Evolutionary conservation across 164 flowering plant species (phyloP), one percentile per base, ranked within the genome.

Genomic region (Dillenia suffruticosa): DNA sequence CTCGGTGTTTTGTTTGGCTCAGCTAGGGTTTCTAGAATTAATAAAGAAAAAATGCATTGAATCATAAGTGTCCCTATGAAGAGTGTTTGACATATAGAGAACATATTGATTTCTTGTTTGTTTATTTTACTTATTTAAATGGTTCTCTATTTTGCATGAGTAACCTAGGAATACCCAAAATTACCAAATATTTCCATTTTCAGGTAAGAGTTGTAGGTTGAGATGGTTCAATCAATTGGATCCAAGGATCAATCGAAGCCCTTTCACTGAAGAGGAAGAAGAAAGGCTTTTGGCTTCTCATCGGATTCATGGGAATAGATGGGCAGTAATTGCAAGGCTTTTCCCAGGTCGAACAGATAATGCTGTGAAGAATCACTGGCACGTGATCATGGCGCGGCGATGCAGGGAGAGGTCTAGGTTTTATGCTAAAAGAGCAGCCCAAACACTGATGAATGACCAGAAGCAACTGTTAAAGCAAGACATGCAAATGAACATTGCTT

Each of bases 291-390:
- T 86, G 3, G 79, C 81, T 15, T 76, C 85, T 49, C 92, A 86
- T 52, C 67, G 88, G 48, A 61, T 82, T 57, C 83, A 86, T 64
- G 92, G 92, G 0, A 86, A 86, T 44, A 64, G 82, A 68, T 86
- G 88, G 88, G 77, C 85, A 2, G 69, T 79, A 1, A 84, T 86
- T 12, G 87, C 92, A 0, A 74, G 87, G 46, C 75, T 75, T 22
- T 86, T 86, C 56, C 89, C 92, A 0, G 87, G 89, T 8, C 77
- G 92, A 5, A 86, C 92, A 5, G 92, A 86, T 70, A 84, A 86
- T 45, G 92, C 89, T 2, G 85, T 86, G 49, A 86, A 86, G 84
- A 86, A 86, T 60, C 91, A 86, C 45, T 86, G 91, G 91, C 88
- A 86, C 63, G 87, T 83, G 50, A 75, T 83, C 59, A 81, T 81